Percentiles rank a stretch among this genome's conserved stretches.
These are phyloP conservation scores for Pleomassaria siparia DNA, from an alignment of 2,329 filamentous ascomycete species.

Conservation along the genomic window DNA sequence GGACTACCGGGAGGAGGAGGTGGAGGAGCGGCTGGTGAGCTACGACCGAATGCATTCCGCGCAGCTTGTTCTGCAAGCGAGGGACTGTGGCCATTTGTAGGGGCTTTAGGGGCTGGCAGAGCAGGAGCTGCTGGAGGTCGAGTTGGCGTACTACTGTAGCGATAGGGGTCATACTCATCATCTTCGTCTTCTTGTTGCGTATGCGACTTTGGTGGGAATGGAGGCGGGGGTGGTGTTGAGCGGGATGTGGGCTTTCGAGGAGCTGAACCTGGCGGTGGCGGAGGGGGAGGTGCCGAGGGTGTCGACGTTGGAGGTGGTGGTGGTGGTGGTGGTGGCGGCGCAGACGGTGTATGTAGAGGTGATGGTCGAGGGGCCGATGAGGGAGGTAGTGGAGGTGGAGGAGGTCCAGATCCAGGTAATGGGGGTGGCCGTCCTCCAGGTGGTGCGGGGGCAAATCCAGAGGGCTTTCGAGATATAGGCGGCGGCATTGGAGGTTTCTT, in stretches of 20 bases:
- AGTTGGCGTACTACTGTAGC: constrained; percentile 56
- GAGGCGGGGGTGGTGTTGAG: constrained; percentile 37
- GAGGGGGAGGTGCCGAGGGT: constrained; percentile 36
- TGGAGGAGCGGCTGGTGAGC: constrained; percentile 45
- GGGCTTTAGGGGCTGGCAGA: constrained; percentile 61
- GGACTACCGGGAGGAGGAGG: constrained; percentile 52
- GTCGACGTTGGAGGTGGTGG: constrained; percentile 31
- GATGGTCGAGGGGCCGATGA: constrained; percentile 31
- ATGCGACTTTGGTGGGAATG: constrained; percentile 55
- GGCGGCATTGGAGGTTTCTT: constrained; percentile 70
- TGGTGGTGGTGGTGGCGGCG: constrained; percentile 33
- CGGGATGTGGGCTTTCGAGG: constrained; percentile 22
- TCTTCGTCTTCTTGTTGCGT: constrained; percentile 24
- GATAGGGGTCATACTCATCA: constrained; percentile 39
- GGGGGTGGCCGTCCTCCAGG: constrained; percentile 45
- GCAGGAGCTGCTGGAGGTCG: constrained; percentile 32
- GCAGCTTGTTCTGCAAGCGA: constrained; percentile 63
- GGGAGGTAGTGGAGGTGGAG: constrained; percentile 44
- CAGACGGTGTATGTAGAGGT: constrained; percentile 44
- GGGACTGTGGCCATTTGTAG: constrained; percentile 43
- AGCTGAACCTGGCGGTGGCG: constrained; percentile 43
- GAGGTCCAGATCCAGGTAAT: constrained; percentile 34
- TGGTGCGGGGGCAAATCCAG: constrained; percentile 48
- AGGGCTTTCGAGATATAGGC: constrained; percentile 59
- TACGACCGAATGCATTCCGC: constrained; percentile 56